Conservation (phyloP, 129 eudicot genomes). For the Pulicaria dysenterica region DNA sequence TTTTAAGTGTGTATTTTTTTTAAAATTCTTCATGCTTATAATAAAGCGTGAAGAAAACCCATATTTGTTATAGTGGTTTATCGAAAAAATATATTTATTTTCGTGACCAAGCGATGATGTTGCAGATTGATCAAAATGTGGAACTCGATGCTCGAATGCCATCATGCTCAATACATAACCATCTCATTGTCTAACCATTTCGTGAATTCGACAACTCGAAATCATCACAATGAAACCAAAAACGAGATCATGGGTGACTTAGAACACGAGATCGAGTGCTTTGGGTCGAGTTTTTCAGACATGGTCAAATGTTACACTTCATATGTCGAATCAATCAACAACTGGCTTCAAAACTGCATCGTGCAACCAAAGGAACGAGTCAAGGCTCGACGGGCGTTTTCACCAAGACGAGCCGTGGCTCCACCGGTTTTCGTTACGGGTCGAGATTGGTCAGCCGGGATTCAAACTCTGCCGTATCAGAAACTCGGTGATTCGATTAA, state of each 20-base stretch:
- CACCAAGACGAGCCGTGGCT: slow-evolving; percentile 73
- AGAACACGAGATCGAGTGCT: slow-evolving; percentile 67
- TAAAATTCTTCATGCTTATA: too few species aligned
- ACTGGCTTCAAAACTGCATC: slow-evolving; percentile 91
- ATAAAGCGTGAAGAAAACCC: too few species aligned
- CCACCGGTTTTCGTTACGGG: slow-evolving; percentile 76
- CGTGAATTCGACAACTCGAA: slow-evolving; percentile 29
- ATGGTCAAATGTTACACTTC: slow-evolving; percentile 64
- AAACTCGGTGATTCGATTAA: slow-evolving; percentile 67
- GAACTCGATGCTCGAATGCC: slow-evolving; percentile 92
- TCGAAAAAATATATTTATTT: neutral
- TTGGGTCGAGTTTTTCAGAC: slow-evolving; percentile 70
- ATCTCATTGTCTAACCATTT: slow-evolving; percentile 73
- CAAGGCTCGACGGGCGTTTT: slow-evolving; percentile 67
- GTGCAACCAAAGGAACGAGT: slow-evolving; percentile 58
- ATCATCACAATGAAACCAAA: slow-evolving; percentile 45
- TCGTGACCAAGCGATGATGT: neutral
- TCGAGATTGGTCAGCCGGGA: slow-evolving; percentile 79
- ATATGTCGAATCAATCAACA: slow-evolving; percentile 75
- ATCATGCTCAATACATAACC: slow-evolving; percentile 74
- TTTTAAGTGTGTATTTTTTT: too few species aligned
- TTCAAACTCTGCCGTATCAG: slow-evolving; percentile 60
- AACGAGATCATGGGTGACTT: slow-evolving; percentile 59
- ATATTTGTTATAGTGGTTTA: too few species aligned
- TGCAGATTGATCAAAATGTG: slow-evolving; percentile 89